Conservation (phyloP, 2,329 filamentous ascomycete species). For the Fusarium agapanthi region DNA sequence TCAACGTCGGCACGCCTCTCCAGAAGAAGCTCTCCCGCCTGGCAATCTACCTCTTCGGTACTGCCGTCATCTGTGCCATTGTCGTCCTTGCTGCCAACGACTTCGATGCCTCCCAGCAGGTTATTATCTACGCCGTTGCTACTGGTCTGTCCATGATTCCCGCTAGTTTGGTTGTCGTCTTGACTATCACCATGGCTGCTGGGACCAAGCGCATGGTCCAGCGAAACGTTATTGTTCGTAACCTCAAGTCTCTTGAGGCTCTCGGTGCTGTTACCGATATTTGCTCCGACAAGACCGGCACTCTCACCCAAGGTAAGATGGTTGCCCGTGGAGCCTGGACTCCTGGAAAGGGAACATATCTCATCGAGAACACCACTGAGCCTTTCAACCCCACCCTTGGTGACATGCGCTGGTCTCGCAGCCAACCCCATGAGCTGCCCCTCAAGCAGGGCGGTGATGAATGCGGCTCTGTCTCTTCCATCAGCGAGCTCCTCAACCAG, state of each 20-base stretch:
- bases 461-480: slow-evolving; percentile 37
- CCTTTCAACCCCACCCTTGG: slow-evolving; percentile 67
- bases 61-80: slow-evolving; percentile 74
- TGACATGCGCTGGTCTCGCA: slow-evolving; percentile 52
- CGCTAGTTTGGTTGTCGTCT: slow-evolving; percentile 58
- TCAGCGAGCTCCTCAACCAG: slow-evolving; percentile 51
- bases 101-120: slow-evolving; percentile 62
- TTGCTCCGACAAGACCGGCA: slow-evolving; percentile 66
- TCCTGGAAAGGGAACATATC: slow-evolving; percentile 64
- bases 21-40: slow-evolving; percentile 74
- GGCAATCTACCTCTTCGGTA: slow-evolving; percentile 71
- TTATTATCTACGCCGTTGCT: slow-evolving; percentile 65
- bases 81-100: slow-evolving; percentile 73
- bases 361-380: slow-evolving; percentile 62
- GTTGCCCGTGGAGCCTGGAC: slow-evolving; percentile 68
- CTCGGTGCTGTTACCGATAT: slow-evolving; percentile 68
- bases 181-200: slow-evolving; percentile 68
- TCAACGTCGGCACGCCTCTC: slow-evolving; percentile 74
- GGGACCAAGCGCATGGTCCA: slow-evolving; percentile 63
- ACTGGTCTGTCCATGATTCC: slow-evolving; percentile 61
- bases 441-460: slow-evolving; percentile 44
- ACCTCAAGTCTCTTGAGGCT: slow-evolving; percentile 63
- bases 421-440: slow-evolving; percentile 52
- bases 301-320: slow-evolving; percentile 71
- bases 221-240: slow-evolving; percentile 62